phyloP scores from a whole-genome alignment of 495 filamentous ascomycete genomes.

The Schizothecium vesticola region DNA sequence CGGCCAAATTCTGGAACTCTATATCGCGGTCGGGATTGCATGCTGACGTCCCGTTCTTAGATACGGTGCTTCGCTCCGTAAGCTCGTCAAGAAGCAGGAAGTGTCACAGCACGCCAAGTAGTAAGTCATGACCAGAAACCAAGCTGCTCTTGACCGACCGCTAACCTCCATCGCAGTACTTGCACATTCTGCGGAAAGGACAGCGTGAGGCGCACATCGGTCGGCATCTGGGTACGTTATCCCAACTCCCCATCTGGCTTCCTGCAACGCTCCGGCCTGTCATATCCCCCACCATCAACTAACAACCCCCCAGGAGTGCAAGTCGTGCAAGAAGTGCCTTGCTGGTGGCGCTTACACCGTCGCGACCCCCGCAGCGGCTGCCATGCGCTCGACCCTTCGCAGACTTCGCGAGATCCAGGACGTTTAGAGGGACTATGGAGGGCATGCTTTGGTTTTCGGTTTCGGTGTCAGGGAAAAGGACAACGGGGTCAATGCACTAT shows the following conservation, averaged over 20 bases:
- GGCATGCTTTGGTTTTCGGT: constrained; percentile 28
- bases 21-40: background rate
- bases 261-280: background rate
- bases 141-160: background rate
- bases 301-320: constrained; percentile 54
- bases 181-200: constrained; percentile 96
- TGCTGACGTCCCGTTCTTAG: constrained; percentile 27
- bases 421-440: constrained; percentile 55
- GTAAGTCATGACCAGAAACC: constrained; percentile 5
- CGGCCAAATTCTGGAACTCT: background rate
- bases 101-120: constrained; percentile 93
- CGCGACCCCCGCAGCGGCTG: constrained; percentile 91
- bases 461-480: constrained; percentile 39
- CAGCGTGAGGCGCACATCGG: constrained; percentile 83
- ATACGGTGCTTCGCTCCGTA: constrained; percentile 99
- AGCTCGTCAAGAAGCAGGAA: constrained; percentile 99
- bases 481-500: constrained; percentile 30
- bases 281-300: background rate
- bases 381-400: constrained; percentile 94
- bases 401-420: constrained; percentile 97
- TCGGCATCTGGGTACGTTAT: constrained; percentile 77
- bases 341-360: constrained; percentile 96
- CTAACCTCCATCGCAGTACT: constrained; percentile 32
- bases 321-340: constrained; percentile 85
- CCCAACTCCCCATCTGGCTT: background rate